Percentiles rank a stretch among this genome's conserved stretches.
phyloP scores from a whole-genome alignment of 768 basidiomycete genomes.

The Tylopilus subfusipes region DNA sequence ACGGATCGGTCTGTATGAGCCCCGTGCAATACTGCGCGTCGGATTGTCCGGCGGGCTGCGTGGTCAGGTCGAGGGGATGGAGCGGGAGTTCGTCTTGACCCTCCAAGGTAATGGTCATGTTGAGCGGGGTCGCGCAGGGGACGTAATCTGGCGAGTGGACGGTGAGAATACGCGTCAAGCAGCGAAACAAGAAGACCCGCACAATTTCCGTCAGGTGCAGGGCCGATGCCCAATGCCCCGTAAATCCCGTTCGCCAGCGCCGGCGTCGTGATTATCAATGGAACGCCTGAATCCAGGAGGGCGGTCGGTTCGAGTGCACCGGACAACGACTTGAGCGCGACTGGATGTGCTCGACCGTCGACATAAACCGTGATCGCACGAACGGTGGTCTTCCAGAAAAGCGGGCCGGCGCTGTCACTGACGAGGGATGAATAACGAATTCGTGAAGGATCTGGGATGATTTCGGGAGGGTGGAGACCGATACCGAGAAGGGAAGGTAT shows the following conservation, averaged over 20 bases:
- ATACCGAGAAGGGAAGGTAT: constrained; percentile 64
- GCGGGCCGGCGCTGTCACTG: constrained; percentile 35
- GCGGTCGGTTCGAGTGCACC: constrained; percentile 53
- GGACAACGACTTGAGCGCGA: constrained; percentile 42
- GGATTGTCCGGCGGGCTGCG: constrained; percentile 42
- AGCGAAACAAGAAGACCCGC: constrained; percentile 23
- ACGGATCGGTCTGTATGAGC: constrained; percentile 58
- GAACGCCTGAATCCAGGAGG: constrained; percentile 70
- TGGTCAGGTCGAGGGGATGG: constrained; percentile 74
- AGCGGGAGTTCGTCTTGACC: constrained; percentile 53
- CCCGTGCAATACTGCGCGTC: constrained; percentile 53
- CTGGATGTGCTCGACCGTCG: constrained; percentile 36
- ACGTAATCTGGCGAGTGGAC: constrained; percentile 58
- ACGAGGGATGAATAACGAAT: constrained; percentile 51
- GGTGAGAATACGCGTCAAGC: constrained; percentile 12
- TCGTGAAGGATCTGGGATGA: constrained; percentile 51
- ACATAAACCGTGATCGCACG: constrained; percentile 60
- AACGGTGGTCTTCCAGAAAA: constrained; percentile 64
- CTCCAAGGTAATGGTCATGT: constrained; percentile 66
- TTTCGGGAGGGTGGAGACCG: constrained; percentile 55
- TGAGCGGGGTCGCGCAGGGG: constrained; percentile 66
- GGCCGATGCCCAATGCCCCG: constrained; percentile 63
- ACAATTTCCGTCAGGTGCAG: constrained; percentile 63
- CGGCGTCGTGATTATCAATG: constrained; percentile 59
- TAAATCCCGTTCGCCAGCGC: constrained; percentile 72